Evolutionary conservation across 257 asterid genomes (phyloP).

Genomic region (Nicotiana noctiflora): DNA sequence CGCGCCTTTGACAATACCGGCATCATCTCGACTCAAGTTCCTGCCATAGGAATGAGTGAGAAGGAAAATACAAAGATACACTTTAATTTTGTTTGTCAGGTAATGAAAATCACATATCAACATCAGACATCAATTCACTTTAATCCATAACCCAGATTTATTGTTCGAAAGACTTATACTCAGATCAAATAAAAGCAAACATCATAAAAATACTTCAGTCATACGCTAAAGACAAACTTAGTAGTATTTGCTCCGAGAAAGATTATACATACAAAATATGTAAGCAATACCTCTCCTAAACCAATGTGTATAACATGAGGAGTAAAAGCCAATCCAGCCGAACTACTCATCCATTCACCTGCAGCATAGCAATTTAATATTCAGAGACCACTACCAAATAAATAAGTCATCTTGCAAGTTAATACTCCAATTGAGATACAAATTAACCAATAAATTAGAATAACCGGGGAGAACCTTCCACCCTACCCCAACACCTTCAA

Average conservation of each 20-base stretch:
- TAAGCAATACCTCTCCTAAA: slow-evolving; percentile 29
- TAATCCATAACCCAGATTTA: not conserved
- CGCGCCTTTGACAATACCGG: too few relatives aligned
- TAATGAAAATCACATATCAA: not conserved
- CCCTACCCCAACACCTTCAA: not conserved
- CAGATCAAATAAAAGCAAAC: not conserved
- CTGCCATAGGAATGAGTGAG: not conserved
- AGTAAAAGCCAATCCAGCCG: slow-evolving; percentile 43
- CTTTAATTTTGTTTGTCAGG: not conserved
- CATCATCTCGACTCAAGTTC: not conserved
- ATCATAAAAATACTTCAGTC: not conserved
- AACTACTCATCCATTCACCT: slow-evolving; percentile 51
- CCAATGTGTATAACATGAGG: slow-evolving; percentile 35
- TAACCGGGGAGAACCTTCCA: not conserved
- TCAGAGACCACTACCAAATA: not conserved
- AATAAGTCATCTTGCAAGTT: not conserved
- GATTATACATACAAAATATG: not conserved
- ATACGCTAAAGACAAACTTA: not conserved
- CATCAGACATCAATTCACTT: not conserved
- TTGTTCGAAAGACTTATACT: not conserved
- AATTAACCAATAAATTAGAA: not conserved
- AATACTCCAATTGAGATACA: not conserved
- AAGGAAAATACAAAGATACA: not conserved
- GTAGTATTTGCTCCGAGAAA: not conserved
- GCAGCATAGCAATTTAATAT: not conserved